Conservation (phyloP, 2,329 filamentous ascomycete species). For the Neoscytalidium dimidiatum region DNA sequence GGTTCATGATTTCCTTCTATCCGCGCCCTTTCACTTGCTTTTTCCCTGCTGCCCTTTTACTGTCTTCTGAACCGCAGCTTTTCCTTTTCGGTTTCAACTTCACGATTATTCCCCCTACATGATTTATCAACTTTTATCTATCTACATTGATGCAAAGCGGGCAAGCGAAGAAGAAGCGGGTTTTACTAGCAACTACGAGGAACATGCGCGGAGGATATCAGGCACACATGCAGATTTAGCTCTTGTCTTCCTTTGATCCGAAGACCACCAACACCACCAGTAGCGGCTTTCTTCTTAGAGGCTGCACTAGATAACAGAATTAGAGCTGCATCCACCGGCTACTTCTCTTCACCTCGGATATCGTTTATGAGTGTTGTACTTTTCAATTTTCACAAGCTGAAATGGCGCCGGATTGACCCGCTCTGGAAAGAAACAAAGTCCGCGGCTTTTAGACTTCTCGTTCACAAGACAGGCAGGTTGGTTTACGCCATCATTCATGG, state of each 20-base stretch:
- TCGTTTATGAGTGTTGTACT: not conserved
- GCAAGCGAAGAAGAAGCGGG: not conserved
- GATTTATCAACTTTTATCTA: conserved; percentile 6
- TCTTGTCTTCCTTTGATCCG: not conserved
- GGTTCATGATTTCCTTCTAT: not conserved
- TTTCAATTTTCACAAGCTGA: not conserved
- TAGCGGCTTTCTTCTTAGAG: conserved; percentile 6
- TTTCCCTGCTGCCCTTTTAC: not conserved
- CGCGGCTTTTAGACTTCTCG: not conserved
- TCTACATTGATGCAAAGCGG: conserved; percentile 10
- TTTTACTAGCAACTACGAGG: not conserved
- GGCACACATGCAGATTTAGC: not conserved
- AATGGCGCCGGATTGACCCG: not conserved
- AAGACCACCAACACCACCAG: conserved; percentile 8
- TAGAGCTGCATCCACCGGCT: conserved; percentile 1
- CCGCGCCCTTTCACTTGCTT: not conserved
- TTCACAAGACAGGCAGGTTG: not conserved
- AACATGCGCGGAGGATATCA: not conserved
- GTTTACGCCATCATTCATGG: not conserved
- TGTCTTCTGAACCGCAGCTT: not conserved
- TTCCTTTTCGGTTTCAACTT: conserved; percentile 11
- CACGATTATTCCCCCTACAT: conserved; percentile 16
- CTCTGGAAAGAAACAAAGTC: no score
- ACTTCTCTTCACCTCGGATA: not conserved
- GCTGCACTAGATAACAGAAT: conserved; percentile 5